Base-by-base conservation (phyloP, 768 basidiomycete species). In the Panaeolus cyanescens region DNA sequence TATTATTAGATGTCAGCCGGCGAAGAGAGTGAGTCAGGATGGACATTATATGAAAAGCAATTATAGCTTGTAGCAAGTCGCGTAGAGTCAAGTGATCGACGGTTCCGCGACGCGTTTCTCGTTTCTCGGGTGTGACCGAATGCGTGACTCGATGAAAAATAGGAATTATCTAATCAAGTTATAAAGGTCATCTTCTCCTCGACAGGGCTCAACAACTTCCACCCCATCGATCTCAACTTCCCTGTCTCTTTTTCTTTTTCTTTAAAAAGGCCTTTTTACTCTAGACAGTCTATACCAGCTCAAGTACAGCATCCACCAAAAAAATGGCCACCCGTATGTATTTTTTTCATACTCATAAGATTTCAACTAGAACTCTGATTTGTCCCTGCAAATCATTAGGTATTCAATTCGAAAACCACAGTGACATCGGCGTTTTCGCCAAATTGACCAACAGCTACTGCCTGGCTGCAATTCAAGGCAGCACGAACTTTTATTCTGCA, bases 401-500 rank as follows among this genome's bases (percentile, higher is more conserved):
- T 74, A 80, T 93, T 65, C 92, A 95, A 80, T 96, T 95, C 72
- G 93, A 96, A 80, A 96, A 95, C 79, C 91, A 86, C 79, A 90
- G 89, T 77, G 95, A 99, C 71, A 86, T 99, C 69, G 96, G 96
- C 69, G 96, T 99, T 42, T 99, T 99, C 79, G 82, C 95, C 70
- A 97, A 97, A 79, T 85, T 99, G 71, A 98, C 96, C 71, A 99
- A 99, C 83, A 92, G 89, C 71, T 99, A 97, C 85, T 98, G 96
- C 79, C 88, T 99, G 54, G 87, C 86, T 69, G 94, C 95, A 64
- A 86, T 98, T 72, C 91, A 95, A 74, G 92, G 96, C 75, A 92
- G 94, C 77, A 89, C 95, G 65, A 99, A 99, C 79, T 99, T 99
- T 71, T 96, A 96, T 83, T 97, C 95, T 25, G 91, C 94, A 15